Percentiles rank a stretch among this genome's conserved stretches.
Conservation (phyloP, 2,329 filamentous ascomycete genomes). For the Alternaria sp. region DNA sequence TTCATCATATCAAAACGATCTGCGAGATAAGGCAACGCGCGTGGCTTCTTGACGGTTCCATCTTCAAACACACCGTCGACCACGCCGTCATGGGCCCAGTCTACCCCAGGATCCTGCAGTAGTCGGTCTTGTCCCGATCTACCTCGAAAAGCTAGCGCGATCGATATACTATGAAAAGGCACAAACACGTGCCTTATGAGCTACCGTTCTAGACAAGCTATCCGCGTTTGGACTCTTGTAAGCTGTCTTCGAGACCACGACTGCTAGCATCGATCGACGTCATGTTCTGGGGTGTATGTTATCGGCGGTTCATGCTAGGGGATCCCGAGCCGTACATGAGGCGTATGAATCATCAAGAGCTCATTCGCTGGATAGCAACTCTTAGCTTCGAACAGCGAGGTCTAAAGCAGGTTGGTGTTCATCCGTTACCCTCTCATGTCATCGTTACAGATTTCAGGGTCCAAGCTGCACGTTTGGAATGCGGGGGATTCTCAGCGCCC, state of each 20-base stretch:
- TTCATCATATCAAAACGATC: neutral
- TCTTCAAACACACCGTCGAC: conserved; percentile 8
- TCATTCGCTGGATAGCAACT: conserved; percentile 21
- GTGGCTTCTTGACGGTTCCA: neutral
- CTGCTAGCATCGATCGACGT: conserved; percentile 14
- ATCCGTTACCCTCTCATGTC: conserved; percentile 28
- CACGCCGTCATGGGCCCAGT: conserved; percentile 5
- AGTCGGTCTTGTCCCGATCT: conserved; percentile 3
- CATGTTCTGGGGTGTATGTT: conserved; percentile 5
- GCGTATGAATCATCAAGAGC: conserved; percentile 8
- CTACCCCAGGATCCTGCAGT: conserved; percentile 1
- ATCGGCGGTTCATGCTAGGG: neutral
- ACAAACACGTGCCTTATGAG: neutral
- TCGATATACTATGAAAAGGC: conserved; percentile 8
- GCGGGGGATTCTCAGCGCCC: conserved; percentile 41
- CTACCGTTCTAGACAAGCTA: neutral
- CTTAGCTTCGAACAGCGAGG: conserved; percentile 8
- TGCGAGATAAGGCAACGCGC: neutral
- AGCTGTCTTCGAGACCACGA: conserved; percentile 9
- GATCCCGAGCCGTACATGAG: conserved; percentile 1
- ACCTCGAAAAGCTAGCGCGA: conserved; percentile 22
- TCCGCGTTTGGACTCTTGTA: neutral
- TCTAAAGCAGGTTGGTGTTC: conserved; percentile 2
- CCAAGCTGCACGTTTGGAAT: conserved; percentile 33
- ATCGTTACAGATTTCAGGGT: conserved; percentile 38